Evolutionary conservation across 768 basidiomycete species (phyloP).

Genomic region (Termitomyces sp.): DNA sequence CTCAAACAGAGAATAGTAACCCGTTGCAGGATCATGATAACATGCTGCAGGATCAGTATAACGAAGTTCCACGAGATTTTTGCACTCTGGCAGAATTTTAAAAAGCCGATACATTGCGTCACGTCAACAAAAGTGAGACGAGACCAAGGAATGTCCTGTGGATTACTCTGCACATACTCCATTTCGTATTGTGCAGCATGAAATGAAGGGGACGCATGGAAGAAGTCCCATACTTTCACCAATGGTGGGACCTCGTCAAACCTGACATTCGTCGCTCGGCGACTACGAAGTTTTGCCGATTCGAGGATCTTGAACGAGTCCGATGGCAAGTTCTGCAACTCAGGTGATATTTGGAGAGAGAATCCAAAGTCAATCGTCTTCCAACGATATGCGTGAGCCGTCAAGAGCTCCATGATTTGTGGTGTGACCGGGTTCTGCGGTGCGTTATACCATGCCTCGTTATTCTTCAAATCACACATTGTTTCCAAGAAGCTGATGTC

Average conservation of each 20-base stretch:
- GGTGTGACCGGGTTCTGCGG: conserved; percentile 1
- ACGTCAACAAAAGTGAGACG: conserved; percentile 4
- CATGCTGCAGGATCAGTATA: not conserved
- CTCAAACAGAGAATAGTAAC: not conserved
- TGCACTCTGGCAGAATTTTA: not conserved
- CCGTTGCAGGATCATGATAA: not conserved
- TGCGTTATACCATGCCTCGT: not conserved
- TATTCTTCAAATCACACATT: not conserved
- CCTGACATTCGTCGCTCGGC: not conserved
- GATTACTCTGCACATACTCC: not conserved
- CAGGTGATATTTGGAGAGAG: not conserved
- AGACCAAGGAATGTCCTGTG: conserved; percentile 2
- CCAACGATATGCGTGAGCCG: conserved; percentile 5
- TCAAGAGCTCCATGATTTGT: conserved; percentile 4
- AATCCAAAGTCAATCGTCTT: conserved; percentile 5
- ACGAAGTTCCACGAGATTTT: conserved; percentile 3
- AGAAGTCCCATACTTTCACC: conserved; percentile 1
- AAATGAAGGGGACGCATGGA: conserved; percentile 2
- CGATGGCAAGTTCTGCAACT: not conserved
- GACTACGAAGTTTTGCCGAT: not conserved
- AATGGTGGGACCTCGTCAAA: not conserved
- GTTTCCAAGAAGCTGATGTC: not conserved
- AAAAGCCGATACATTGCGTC: not conserved
- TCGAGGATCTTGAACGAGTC: conserved; percentile 3
- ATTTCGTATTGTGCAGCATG: not conserved